phyloP scores from a whole-genome alignment of 2,329 filamentous ascomycete species.

The Fusarium chaquense region DNA sequence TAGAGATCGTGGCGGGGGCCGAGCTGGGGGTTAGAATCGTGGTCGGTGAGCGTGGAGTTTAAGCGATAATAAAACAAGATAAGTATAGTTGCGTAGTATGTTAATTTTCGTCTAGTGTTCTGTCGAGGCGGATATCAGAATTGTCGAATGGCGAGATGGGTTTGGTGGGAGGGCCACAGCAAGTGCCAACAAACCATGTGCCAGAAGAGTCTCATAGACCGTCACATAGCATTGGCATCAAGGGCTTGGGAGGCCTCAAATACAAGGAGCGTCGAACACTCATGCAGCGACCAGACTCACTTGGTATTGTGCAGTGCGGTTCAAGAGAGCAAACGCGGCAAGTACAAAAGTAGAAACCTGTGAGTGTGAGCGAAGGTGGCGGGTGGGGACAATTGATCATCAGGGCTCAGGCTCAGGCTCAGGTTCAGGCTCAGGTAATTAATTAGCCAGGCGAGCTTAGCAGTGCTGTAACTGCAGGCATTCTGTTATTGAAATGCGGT shows the following conservation, averaged over 20 bases:
- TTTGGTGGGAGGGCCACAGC: neutral
- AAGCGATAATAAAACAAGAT: slow-evolving; percentile 16
- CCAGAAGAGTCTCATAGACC: slow-evolving; percentile 1
- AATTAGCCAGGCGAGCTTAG: slow-evolving; percentile 22
- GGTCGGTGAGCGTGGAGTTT: slow-evolving; percentile 32
- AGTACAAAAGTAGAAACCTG: slow-evolving; percentile 6
- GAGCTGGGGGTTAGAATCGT: slow-evolving; percentile 20
- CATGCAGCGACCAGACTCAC: slow-evolving; percentile 19
- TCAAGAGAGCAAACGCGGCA: slow-evolving; percentile 6
- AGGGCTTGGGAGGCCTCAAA: slow-evolving; percentile 8
- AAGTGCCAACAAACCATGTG: neutral
- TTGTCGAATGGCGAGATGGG: slow-evolving; percentile 4
- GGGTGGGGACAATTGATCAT: slow-evolving; percentile 31
- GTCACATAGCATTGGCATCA: slow-evolving; percentile 1
- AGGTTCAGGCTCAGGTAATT: slow-evolving; percentile 15
- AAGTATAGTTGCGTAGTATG: neutral
- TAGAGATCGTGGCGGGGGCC: slow-evolving; percentile 25
- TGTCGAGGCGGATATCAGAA: slow-evolving; percentile 7
- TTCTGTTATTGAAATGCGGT: slow-evolving; percentile 24
- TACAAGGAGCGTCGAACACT: slow-evolving; percentile 4
- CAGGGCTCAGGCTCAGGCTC: slow-evolving; percentile 40
- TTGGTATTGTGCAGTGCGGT: slow-evolving; percentile 10
- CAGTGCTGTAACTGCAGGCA: slow-evolving; percentile 27
- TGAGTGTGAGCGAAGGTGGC: slow-evolving; percentile 19
- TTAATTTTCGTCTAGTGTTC: slow-evolving; percentile 1